Base-by-base conservation (phyloP, 2,329 filamentous ascomycete genomes). In the Sclerotinia subarctica region DNA sequence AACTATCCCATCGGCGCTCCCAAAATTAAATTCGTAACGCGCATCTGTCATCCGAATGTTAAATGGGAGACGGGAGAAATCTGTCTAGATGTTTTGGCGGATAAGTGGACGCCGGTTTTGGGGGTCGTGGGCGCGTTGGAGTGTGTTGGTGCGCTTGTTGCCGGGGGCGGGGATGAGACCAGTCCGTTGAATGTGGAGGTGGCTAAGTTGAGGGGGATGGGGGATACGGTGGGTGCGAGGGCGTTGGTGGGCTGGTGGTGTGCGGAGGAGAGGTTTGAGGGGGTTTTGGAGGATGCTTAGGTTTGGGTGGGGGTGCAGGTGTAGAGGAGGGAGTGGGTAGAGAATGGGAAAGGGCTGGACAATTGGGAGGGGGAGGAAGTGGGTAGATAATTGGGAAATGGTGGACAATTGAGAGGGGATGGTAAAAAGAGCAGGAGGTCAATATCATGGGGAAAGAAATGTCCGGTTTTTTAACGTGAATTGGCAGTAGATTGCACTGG, bases 21-120 rank as follows among this genome's bases (percentile, higher is more conserved):
- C 0, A 84, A 82, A 52, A 89, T 99, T 72, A 83, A 81, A 68
- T 99, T 99, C 81, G 81, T 84, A n/a, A 99, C 93, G 47, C 87
- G 88, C 70, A 88, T 96, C 72, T 91, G 92, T 75, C 93, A 97
- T 81, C 89, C 94, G 59, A 97, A 97, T 79, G 88, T 90, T 57
- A 81, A 85, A 70, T 88, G 87, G 77, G 81, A 82, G 73, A 93
- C 88, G 2, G 95, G 95, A 73, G 94, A 97, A 80, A 95, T 99
- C 77, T 99, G 95, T 79, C 87, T 98, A 38, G 95, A 97, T 77
- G 84, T 98, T 70, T 84, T 99, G 69, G 85, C 85, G 76, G 85
- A 89, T 67, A 85, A 85, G 24, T 98, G 94, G 94, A 90, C 91
- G 69, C 92, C 94, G 1, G 88, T 92, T 24, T 95, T 97, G 79